These are phyloP conservation scores for Phlyctochytrium planicorne DNA, from an alignment of 192 early-diverging fungal genomes.

Conservation along the genomic window DNA sequence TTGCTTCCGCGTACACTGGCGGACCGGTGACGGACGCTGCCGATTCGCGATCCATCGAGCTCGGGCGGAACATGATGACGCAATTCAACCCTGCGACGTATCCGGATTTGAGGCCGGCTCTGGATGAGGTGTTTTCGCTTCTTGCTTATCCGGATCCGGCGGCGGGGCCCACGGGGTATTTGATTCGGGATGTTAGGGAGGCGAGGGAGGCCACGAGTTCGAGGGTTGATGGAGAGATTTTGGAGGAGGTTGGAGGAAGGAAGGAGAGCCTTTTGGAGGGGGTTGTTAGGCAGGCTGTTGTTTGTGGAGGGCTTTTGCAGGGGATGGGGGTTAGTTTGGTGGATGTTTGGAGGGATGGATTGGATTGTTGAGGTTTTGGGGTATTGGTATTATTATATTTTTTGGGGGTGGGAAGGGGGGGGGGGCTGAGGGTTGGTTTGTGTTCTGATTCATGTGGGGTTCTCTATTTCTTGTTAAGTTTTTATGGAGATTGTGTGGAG, in stretches of 20 bases:
- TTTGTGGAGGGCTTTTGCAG: neutral
- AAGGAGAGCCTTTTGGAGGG: conserved; percentile 13
- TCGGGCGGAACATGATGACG: neutral
- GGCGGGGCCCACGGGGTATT: neutral
- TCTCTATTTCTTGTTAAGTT: too few relatives aligned
- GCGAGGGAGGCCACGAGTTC: conserved; percentile 10
- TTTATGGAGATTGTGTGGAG: too few relatives aligned
- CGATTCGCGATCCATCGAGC: neutral
- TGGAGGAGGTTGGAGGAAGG: conserved; percentile 9
- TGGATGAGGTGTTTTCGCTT: neutral
- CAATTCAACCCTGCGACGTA: neutral
- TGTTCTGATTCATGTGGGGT: too few relatives aligned
- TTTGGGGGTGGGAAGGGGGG: too few relatives aligned
- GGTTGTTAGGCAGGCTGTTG: conserved; percentile 9
- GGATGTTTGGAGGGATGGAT: neutral
- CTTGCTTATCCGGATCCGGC: neutral
- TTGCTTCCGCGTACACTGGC: conserved; percentile 25
- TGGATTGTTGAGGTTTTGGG: too few relatives aligned
- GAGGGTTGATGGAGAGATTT: conserved; percentile 1
- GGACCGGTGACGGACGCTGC: neutral
- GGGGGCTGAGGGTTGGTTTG: too few relatives aligned
- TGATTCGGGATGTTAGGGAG: neutral
- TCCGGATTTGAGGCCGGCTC: neutral
- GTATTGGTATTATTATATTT: too few relatives aligned
- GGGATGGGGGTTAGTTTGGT: neutral